Evolutionary conservation across 2,329 filamentous ascomycete genomes (phyloP), one percentile per base, ranked within the genome.

Genomic region (Fusarium nurragi): DNA sequence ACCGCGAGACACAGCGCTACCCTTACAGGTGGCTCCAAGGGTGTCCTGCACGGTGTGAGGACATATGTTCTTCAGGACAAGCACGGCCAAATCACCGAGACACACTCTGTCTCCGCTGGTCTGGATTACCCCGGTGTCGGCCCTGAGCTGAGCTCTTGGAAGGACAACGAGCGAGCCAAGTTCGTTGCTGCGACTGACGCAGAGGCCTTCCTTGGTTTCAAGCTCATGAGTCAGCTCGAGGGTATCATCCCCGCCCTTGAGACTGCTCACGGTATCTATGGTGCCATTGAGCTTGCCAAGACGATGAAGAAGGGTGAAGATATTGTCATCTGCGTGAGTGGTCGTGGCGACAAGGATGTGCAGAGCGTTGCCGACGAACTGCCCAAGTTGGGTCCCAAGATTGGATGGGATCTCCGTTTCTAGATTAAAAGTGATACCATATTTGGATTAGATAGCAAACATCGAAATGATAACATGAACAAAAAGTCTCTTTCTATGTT

Each of bases 91-190:
- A 97, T 99, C 74, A 85, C 85, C 59, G 93, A 98, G 71, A 99
- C 95, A 4, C 95, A 99, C 81, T 98, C 94, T 26, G 90, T 99
- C 56, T 98, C 94, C 21, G 95, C 95, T 4, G 95, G 95, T 64
- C 88, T 99, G 8, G 95, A 99, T 79, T 99, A 99, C 77, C 95
- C 95, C 1, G 95, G 94, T 75, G 95, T 99, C 25, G 95, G 95
- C 0, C 95, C 95, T 3, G 95, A 99, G 78, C 84, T 99, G 51
- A 88, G 90, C 30, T 87, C 85, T 66, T 99, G 95, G 95, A 99
- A 99, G 80, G 95, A 98, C 74, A 91, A 80, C 67, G 84, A 90
- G 56, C 88, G 95, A 7, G 95, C 95, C 58, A 90, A 89, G 74
- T 99, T 96, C 81, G 85, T 97, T 57, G 91, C 92, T 21, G 94